These are phyloP conservation scores for Chamaenerion angustifolium DNA, from an alignment of 345 rosid genomes.

Conservation along the genomic window DNA sequence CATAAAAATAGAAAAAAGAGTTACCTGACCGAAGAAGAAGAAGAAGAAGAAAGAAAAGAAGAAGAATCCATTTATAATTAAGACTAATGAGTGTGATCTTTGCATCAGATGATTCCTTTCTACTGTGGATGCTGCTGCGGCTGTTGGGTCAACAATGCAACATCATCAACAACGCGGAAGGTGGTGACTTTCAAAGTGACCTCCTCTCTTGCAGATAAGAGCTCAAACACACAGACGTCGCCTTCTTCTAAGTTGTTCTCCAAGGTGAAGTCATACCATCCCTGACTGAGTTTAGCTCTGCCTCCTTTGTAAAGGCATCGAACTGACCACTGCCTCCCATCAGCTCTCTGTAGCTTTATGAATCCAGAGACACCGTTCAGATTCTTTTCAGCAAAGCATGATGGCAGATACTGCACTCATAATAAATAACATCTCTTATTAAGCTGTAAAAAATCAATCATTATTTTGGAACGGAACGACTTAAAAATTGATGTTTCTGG, in stretches of 20 bases:
- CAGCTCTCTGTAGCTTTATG: slow-evolving; percentile 27
- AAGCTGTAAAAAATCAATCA: background rate
- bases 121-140: slow-evolving; percentile 4
- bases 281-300: slow-evolving; percentile 28
- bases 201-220: slow-evolving; percentile 18
- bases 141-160: slow-evolving; percentile 4
- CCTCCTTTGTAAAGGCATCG: slow-evolving; percentile 21
- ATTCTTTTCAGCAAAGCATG: slow-evolving; percentile 28
- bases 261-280: slow-evolving; percentile 42
- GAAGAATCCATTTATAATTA: background rate
- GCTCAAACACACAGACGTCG: slow-evolving; percentile 49
- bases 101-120: background rate
- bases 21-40: slow-evolving; percentile 4
- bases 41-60: background rate
- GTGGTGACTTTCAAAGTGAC: slow-evolving; percentile 34
- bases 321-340: slow-evolving; percentile 38
- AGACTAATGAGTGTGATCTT: no score
- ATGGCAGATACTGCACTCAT: slow-evolving; percentile 35
- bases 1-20: background rate
- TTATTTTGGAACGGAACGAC: no score
- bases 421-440: background rate
- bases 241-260: slow-evolving; percentile 44
- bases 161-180: slow-evolving; percentile 29
- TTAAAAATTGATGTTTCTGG: no score
- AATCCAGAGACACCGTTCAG: slow-evolving; percentile 21